Base-by-base conservation (phyloP, 345 rosid species). In the Moricandia moricandioides region DNA sequence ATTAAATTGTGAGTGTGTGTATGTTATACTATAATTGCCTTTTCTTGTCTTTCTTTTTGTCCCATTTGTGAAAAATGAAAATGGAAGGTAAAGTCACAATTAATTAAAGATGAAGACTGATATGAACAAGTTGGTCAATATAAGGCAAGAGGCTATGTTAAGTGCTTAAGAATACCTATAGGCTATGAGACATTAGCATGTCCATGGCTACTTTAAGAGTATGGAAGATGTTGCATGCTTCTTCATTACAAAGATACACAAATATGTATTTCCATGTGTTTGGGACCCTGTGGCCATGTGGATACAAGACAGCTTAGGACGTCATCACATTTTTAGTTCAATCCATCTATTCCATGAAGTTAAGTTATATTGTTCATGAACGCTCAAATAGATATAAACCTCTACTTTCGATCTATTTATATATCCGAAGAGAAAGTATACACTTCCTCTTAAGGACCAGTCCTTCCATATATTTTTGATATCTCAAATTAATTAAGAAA, bases 91-190 rank as follows among this genome's bases (percentile, higher is more conserved):
- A 21, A 21, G 24, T 21, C 24, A 21, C 24, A 21, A 21, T 21
- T 43, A 21, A 21, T 21, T 43, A 70, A 70, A 5, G 71, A 77
- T 77, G 62, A 54, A 56, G 76, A 65, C 24, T 64, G 80, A 70
- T 70, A 65, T 57, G 67, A 21, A 57, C 66, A 33, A 77, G 67
- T 57, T 77, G 80, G 80, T 70, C 80, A 71, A 64, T 64, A 65
- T 11, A 57, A 14, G 71, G 71, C 76, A 77, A 77, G 80, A 77
- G 80, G 80, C 80, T 77, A 77, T 65, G 76, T 65, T 18, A 77
- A 45, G 45, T 70, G 76, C 76, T 70, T 70, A 77, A 70, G 71
- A 57, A 56, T 77, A 70, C 80, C 69, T 76, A 75, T n/a, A 27
- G 7, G 39, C 56, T 45, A 67, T 14, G 26, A 43, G 24, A 70